Evolutionary conservation across 768 basidiomycete genomes (phyloP).

Genomic region (Lactarius psammicola): DNA sequence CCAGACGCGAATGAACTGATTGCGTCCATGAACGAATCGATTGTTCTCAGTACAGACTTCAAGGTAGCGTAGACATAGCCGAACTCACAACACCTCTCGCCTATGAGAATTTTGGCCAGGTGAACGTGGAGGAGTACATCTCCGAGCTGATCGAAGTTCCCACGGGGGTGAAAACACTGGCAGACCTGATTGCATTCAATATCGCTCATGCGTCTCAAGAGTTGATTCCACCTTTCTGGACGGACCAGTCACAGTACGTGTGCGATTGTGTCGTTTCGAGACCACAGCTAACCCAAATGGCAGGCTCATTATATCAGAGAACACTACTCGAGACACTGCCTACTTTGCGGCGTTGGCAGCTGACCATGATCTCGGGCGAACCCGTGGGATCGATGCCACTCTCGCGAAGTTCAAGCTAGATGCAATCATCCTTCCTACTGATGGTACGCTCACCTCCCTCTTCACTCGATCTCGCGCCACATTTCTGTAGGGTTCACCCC

Average conservation of each 20-base stretch:
- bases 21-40: conserved; percentile 50
- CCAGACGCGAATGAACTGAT: conserved; percentile 49
- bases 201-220: conserved; percentile 52
- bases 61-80: conserved; percentile 42
- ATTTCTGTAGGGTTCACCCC: conserved; percentile 23
- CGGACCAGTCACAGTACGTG: conserved; percentile 38
- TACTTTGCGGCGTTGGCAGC: conserved; percentile 36
- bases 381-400: conserved; percentile 38
- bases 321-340: conserved; percentile 32
- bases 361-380: conserved; percentile 36
- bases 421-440: conserved; percentile 37
- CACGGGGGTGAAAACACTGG: conserved; percentile 53
- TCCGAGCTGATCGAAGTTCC: conserved; percentile 50
- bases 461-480: neutral
- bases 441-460: conserved; percentile 30
- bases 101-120: conserved; percentile 35
- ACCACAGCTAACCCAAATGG: neutral
- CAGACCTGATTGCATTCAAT: conserved; percentile 59
- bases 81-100: neutral
- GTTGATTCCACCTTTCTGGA: conserved; percentile 38
- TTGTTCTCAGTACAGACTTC: conserved; percentile 56
- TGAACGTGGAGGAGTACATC: conserved; percentile 52
- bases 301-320: conserved; percentile 35
- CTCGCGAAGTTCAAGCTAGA: conserved; percentile 37
- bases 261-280: neutral